Evolutionary conservation across 2,329 filamentous ascomycete species (phyloP).

Genomic region (Hypoxylon sp.): DNA sequence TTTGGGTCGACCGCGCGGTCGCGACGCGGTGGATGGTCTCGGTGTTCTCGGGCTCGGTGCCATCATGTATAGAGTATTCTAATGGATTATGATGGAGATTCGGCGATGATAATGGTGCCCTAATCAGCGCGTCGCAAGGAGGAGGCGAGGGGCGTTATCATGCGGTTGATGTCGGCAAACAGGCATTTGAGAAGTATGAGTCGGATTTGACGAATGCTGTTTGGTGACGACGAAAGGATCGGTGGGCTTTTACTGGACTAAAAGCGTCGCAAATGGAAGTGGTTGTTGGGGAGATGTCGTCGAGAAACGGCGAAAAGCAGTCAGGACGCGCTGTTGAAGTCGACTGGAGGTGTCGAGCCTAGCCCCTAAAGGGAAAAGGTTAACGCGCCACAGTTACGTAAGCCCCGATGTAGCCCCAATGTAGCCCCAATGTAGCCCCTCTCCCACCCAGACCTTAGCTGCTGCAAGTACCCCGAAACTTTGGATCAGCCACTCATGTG

Average conservation of each 20-base stretch:
- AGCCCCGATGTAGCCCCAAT: constrained; percentile 37
- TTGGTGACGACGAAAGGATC: neutral
- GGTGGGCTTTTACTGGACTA: constrained; percentile 17
- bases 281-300: constrained; percentile 45
- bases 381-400: constrained; percentile 45
- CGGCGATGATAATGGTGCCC: constrained; percentile 42
- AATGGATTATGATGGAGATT: constrained; percentile 22
- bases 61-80: constrained; percentile 44
- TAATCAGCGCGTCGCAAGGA: constrained; percentile 57
- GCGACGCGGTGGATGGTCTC: constrained; percentile 46
- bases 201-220: constrained; percentile 30
- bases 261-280: constrained; percentile 27
- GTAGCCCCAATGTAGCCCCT: constrained; percentile 32
- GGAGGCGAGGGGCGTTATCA: constrained; percentile 51
- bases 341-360: constrained; percentile 46
- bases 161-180: constrained; percentile 51
- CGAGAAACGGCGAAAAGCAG: constrained; percentile 42
- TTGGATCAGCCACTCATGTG: constrained; percentile 38
- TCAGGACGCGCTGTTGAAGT: constrained; percentile 48
- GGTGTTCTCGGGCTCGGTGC: constrained; percentile 55
- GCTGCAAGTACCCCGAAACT: constrained; percentile 31
- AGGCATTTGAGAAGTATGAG: constrained; percentile 53
- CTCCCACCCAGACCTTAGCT: constrained; percentile 35
- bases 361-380: constrained; percentile 45
- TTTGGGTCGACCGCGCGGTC: constrained; percentile 50